A percentile compares a stretch with the other conserved stretches of the same genome.
Conservation (phyloP, 768 basidiomycete genomes). For the Tylopilus sp. region DNA sequence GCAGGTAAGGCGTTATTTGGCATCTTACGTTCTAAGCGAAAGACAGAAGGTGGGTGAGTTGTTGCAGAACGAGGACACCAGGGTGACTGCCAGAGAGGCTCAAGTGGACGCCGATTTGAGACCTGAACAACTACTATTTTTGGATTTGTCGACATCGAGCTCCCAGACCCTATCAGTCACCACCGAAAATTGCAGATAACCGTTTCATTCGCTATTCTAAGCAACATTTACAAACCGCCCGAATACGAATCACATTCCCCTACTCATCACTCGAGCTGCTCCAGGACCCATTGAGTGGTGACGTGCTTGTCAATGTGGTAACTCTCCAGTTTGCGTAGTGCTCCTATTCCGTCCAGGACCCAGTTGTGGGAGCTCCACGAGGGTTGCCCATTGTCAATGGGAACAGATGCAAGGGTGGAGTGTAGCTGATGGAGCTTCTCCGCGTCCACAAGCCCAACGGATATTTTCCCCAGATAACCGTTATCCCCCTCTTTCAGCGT, state of each 20-base stretch:
- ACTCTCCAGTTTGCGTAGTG: slow-evolving; percentile 27
- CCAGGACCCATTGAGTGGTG: slow-evolving; percentile 27
- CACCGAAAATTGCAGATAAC: slow-evolving; percentile 9
- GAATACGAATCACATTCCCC: slow-evolving; percentile 24
- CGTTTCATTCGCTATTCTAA: slow-evolving; percentile 6
- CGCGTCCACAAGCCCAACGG: slow-evolving; percentile 28
- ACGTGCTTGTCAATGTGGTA: slow-evolving; percentile 30
- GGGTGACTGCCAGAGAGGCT: too few relatives aligned
- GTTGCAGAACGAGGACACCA: too few relatives aligned
- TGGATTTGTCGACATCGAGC: too few relatives aligned
- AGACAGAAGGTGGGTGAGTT: too few relatives aligned
- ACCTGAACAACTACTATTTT: too few relatives aligned
- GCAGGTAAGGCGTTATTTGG: too few relatives aligned
- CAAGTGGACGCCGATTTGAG: too few relatives aligned
- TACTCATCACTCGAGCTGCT: slow-evolving; percentile 27
- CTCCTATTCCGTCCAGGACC: slow-evolving; percentile 32
- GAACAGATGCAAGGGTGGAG: slow-evolving; percentile 25
- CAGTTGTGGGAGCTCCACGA: slow-evolving; percentile 29
- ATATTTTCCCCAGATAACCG: slow-evolving; percentile 20
- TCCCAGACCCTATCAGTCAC: too few relatives aligned
- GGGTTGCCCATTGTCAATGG: slow-evolving; percentile 25
- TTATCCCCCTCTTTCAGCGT: slow-evolving; percentile 30
- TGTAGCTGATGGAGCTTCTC: slow-evolving; percentile 29
- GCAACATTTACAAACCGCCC: slow-evolving; percentile 13
- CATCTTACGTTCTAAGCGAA: too few relatives aligned